phyloP scores from a whole-genome alignment of 148 eudicot species.

The Polygonum maritimum region DNA sequence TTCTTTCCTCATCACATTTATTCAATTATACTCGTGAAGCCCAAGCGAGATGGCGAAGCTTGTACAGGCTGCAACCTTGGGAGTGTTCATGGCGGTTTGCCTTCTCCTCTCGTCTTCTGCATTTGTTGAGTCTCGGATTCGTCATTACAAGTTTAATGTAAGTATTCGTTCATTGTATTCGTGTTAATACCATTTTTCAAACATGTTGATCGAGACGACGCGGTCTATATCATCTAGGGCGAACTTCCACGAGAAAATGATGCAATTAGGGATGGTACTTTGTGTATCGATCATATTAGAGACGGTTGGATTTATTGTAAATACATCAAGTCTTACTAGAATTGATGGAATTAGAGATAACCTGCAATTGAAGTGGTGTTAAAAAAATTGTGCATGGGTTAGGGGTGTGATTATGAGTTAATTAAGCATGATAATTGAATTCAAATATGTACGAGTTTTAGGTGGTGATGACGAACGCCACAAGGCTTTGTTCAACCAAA shows the following conservation, averaged over 20 bases:
- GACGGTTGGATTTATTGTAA: too few species aligned
- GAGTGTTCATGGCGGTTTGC: conserved; percentile 10
- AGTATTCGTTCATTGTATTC: conserved; percentile 10
- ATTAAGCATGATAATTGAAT: background rate
- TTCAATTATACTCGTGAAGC: background rate
- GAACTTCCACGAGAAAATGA: too few species aligned
- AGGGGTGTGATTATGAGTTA: background rate
- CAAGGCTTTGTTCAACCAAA: conserved; percentile 36
- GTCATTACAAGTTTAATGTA: conserved; percentile 57
- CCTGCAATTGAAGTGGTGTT: too few species aligned
- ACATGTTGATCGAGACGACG: too few species aligned
- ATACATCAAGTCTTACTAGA: too few species aligned
- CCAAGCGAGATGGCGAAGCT: conserved; percentile 3
- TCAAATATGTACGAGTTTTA: conserved; percentile 3
- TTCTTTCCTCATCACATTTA: background rate
- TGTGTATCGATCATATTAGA: too few species aligned
- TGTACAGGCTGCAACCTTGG: conserved; percentile 12
- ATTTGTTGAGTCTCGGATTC: conserved; percentile 30
- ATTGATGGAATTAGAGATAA: too few species aligned
- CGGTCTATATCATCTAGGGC: too few species aligned
- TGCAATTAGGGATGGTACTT: too few species aligned
- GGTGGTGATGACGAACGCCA: conserved; percentile 41
- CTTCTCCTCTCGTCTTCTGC: conserved; percentile 4
- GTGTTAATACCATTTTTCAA: too few species aligned
- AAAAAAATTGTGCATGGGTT: background rate